Conservation (phyloP, 2,329 filamentous ascomycete species). For the Colletotrichum acutatum region DNA sequence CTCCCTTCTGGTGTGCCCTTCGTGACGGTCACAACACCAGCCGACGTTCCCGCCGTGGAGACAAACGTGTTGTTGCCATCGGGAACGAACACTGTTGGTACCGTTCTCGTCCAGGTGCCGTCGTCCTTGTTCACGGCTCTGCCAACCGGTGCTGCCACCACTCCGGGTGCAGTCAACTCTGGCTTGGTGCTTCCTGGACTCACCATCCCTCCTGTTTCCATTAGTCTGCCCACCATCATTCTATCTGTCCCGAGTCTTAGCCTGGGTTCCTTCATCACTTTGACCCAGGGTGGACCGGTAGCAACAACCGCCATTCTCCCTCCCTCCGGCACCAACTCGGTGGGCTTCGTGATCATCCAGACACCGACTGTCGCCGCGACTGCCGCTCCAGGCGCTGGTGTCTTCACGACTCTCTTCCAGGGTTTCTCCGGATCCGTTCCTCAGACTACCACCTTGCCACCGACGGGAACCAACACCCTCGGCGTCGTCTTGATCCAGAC, state of each 20-base stretch:
- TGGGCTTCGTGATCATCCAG: constrained; percentile 28
- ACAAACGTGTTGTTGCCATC: not conserved
- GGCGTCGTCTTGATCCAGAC: constrained; percentile 28
- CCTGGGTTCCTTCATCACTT: constrained; percentile 2
- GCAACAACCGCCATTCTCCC: constrained; percentile 4
- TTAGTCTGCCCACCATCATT: not conserved
- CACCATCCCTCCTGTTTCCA: not conserved
- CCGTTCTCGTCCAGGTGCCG: constrained; percentile 21
- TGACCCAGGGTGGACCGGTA: constrained; percentile 16
- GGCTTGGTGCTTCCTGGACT: constrained; percentile 5
- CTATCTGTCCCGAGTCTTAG: not conserved
- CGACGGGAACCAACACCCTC: constrained; percentile 10
- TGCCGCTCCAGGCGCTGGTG: constrained; percentile 5
- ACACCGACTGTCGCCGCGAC: constrained; percentile 19
- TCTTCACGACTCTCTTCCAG: constrained; percentile 21
- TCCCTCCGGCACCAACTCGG: constrained; percentile 24
- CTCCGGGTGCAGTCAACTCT: not conserved
- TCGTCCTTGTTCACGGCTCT: constrained; percentile 14
- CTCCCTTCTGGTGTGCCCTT: constrained; percentile 21
- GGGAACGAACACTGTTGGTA: constrained; percentile 17
- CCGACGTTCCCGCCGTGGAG: not conserved
- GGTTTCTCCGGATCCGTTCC: constrained; percentile 18
- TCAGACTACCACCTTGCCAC: constrained; percentile 17
- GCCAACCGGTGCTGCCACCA: not conserved
- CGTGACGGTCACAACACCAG: not conserved